Evolutionary conservation across 306 rosid genomes (phyloP).

Genomic region (Boehmeria nivea): DNA sequence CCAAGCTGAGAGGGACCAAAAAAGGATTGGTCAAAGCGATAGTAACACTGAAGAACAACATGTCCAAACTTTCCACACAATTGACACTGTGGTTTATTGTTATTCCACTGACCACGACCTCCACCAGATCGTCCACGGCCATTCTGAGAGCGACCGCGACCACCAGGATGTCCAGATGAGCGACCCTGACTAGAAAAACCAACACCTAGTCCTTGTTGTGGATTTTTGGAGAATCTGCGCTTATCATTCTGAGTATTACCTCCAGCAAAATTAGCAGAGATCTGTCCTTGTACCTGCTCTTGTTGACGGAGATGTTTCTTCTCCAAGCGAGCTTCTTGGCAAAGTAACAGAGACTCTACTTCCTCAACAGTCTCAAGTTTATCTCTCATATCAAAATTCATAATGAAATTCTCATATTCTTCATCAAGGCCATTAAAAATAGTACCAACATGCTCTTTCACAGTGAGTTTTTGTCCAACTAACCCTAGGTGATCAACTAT

Average conservation of each 20-base stretch:
- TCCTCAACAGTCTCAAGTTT: neutral
- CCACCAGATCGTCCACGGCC: neutral
- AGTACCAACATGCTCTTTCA: neutral
- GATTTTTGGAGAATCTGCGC: too few relatives aligned
- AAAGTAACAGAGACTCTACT: neutral
- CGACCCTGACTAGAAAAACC: too few relatives aligned
- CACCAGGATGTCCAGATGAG: too few relatives aligned
- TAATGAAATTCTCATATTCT: neutral
- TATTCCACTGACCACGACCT: neutral
- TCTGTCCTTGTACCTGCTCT: too few relatives aligned
- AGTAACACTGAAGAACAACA: neutral
- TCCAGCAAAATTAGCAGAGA: too few relatives aligned
- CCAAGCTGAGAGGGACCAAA: neutral
- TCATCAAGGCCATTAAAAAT: neutral
- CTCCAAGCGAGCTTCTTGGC: neutral
- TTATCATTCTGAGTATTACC: too few relatives aligned
- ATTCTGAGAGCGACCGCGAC: too few relatives aligned
- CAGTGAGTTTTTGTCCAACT: neutral
- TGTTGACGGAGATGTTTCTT: neutral
- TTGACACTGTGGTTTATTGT: neutral
- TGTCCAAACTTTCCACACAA: neutral
- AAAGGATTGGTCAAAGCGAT: neutral
- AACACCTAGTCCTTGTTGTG: too few relatives aligned
- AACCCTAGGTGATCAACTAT: neutral
- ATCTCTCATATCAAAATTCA: neutral